Evolutionary conservation across 148 eudicot species (phyloP), one percentile per base, ranked within the genome.

Genomic region (Pharnaceum exiguum): DNA sequence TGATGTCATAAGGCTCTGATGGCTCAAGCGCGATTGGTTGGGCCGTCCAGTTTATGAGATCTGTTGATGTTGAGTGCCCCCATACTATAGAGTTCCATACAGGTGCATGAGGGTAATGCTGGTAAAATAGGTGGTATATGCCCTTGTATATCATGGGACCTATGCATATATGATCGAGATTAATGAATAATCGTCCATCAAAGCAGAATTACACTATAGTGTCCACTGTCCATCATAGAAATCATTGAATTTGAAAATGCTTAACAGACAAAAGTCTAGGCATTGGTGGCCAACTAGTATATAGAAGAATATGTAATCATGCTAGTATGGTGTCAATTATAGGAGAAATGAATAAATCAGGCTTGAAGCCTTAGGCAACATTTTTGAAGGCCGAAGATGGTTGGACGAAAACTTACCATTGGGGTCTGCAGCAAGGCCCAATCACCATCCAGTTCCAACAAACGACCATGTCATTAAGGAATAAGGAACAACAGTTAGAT

Each of bases 81-180:
- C 82, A 78, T 26, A 54, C 47, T 5, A 58, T 19, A 3, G 6
- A 5, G 2, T 70, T 64, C 76, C 73, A 78, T 1, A 48, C 38
- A 21, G 73, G 46, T 25, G 48, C 73, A 3, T 66, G 4, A 2
- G 82, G 82, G 33, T 73, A 58, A 67, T 70, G 62, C 13, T 77
- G 82, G 54, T 77, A 77, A 47, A 77, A 78, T 0, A 78, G 47
- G 45, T 78, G 82, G 45, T 74, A 74, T 0, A 74, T 23, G 40
- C 79, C 74, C 13, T 67, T 70, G 67, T 70, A 67, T 21, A 51
- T 31, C 79, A 78, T 55, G 6, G 78, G 78, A 13, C 82, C 82
- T 77, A 57, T 27, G 65, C 30, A 4, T 28, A 32, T 12, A 12
- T 6, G 12, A 6, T 12, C 8, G n/a, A n/a, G 52, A 48, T 48